Percentiles rank a stretch among this genome's conserved stretches.
These are phyloP conservation scores for Colletotrichum siamense DNA, from an alignment of 2,329 filamentous ascomycete genomes.

Conservation along the genomic window DNA sequence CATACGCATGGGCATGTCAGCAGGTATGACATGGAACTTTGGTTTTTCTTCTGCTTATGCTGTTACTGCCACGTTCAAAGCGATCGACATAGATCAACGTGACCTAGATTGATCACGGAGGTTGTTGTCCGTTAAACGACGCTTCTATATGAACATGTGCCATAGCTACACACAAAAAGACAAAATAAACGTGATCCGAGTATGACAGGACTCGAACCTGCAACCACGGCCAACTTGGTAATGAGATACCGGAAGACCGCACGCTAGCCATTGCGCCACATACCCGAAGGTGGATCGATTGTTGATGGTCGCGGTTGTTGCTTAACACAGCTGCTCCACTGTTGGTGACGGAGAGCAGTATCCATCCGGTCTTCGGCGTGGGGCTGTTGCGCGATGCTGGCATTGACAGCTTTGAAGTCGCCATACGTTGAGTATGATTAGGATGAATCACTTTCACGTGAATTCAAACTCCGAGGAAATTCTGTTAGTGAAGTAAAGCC, in stretches of 20 bases:
- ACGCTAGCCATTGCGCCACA: background rate
- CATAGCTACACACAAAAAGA: too few species aligned
- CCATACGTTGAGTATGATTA: background rate
- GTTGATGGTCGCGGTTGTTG: background rate
- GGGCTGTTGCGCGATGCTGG: background rate
- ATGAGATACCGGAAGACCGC: background rate
- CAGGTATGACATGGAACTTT: background rate
- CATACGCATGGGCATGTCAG: background rate
- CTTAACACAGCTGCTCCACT: background rate
- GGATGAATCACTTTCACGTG: background rate
- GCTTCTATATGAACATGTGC: too few species aligned
- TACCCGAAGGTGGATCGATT: background rate
- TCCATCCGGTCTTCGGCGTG: background rate
- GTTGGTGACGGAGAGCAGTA: background rate
- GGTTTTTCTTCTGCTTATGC: background rate
- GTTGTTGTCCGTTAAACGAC: background rate
- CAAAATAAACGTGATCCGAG: background rate
- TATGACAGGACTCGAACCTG: background rate
- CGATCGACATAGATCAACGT: background rate
- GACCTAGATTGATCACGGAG: background rate
- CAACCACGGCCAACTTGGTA: background rate
- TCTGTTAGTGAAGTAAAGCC: background rate
- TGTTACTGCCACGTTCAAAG: background rate
- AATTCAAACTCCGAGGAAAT: background rate
- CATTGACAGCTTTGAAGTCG: background rate